These are phyloP conservation scores for Phytophthora litchii DNA, from an alignment of 352 stramenopile genomes.

Conservation along the genomic window DNA sequence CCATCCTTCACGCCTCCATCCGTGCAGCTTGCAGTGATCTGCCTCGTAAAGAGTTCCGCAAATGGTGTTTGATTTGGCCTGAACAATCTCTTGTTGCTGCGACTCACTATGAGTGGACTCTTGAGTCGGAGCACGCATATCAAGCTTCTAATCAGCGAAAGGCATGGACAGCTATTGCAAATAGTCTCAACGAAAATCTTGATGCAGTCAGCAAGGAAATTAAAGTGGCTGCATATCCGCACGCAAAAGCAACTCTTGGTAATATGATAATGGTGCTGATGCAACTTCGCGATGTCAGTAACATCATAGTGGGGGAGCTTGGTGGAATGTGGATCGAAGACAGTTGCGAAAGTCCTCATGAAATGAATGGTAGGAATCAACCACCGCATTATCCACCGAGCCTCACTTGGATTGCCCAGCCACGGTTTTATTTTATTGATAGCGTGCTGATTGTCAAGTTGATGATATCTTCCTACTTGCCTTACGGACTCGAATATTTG, in stretches of 20 bases:
- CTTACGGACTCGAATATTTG: constrained; percentile 77
- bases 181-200: constrained; percentile 40
- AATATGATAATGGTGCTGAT: constrained; percentile 59
- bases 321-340: constrained; percentile 13
- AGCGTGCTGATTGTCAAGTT: constrained; percentile 56
- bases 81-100: constrained; percentile 71
- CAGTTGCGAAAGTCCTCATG: constrained; percentile 1
- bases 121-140: constrained; percentile 62
- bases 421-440: constrained; percentile 71
- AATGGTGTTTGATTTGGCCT: constrained; percentile 82
- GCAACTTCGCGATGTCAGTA: constrained; percentile 64
- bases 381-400: constrained; percentile 22
- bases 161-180: constrained; percentile 41
- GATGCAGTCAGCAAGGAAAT: constrained; percentile 52
- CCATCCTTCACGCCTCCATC: constrained; percentile 71
- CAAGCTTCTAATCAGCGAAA: constrained; percentile 20
- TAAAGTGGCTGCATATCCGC: constrained; percentile 46
- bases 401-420: constrained; percentile 62
- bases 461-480: constrained; percentile 47
- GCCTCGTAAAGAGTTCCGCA: constrained; percentile 80
- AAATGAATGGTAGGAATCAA: constrained; percentile 7
- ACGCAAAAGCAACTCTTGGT: constrained; percentile 37
- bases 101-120: constrained; percentile 60
- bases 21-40: constrained; percentile 66
- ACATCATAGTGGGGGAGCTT: constrained; percentile 37